Conservation (phyloP, 352 stramenopile genomes). For the Globisporangium okanoganense region DNA sequence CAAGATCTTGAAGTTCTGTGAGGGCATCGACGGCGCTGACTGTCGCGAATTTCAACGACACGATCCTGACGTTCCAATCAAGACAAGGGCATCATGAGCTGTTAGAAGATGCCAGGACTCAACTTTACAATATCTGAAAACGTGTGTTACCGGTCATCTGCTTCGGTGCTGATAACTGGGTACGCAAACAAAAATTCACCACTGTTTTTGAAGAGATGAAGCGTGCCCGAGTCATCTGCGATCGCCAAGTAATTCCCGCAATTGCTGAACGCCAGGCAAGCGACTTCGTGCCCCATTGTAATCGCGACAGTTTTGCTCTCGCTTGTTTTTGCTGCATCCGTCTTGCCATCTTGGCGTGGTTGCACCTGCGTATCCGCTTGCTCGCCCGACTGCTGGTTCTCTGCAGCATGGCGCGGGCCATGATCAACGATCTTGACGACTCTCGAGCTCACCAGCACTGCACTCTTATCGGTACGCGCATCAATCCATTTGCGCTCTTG, state of each 20-base stretch:
- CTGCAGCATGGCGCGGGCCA: background rate
- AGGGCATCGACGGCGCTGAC: background rate
- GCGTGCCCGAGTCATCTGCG: constrained; percentile 19
- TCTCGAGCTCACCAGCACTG: constrained; percentile 1
- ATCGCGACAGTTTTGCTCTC: constrained; percentile 9
- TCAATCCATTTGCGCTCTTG: background rate
- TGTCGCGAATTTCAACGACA: constrained; percentile 17
- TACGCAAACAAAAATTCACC: constrained; percentile 22
- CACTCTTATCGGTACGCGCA: constrained; percentile 1
- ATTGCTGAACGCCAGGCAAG: constrained; percentile 29
- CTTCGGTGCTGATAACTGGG: constrained; percentile 7
- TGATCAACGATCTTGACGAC: constrained; percentile 4
- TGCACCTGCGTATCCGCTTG: background rate
- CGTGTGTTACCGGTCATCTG: background rate
- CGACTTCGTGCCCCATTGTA: constrained; percentile 10
- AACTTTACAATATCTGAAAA: background rate
- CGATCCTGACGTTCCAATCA: constrained; percentile 1
- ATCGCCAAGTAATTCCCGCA: constrained; percentile 32
- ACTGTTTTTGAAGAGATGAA: constrained; percentile 29
- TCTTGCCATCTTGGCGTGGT: background rate
- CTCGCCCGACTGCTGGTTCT: background rate
- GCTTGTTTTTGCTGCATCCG: background rate
- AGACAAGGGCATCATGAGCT: background rate
- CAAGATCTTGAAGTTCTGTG: constrained; percentile 19
- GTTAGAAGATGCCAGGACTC: background rate